Evolutionary conservation across 345 rosid genomes (phyloP).

Genomic region (Syzygium aqueum): DNA sequence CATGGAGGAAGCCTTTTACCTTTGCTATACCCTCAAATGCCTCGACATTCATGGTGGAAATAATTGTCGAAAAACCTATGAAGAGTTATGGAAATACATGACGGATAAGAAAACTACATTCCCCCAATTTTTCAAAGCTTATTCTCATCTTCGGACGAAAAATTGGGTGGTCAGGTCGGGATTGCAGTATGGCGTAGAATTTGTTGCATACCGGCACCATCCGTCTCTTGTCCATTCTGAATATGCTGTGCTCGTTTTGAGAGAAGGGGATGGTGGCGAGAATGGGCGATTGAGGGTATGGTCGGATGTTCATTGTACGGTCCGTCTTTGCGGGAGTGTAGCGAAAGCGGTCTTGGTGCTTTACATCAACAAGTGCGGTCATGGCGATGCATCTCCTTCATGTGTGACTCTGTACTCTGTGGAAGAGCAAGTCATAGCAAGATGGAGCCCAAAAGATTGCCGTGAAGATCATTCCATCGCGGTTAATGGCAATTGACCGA

Average conservation of each 20-base stretch:
- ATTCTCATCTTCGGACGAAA: constrained; percentile 56
- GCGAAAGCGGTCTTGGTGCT: constrained; percentile 63
- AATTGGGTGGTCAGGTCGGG: constrained; percentile 80
- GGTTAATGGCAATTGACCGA: background rate
- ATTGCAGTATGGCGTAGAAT: constrained; percentile 69
- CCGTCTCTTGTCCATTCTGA: constrained; percentile 86
- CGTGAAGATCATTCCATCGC: constrained; percentile 39
- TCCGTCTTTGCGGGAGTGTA: constrained; percentile 73
- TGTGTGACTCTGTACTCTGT: constrained; percentile 41
- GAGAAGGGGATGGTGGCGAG: constrained; percentile 22
- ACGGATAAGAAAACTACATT: constrained; percentile 34
- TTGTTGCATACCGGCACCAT: constrained; percentile 72
- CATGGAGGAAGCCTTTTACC: constrained; percentile 77
- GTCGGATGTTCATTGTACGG: constrained; percentile 58
- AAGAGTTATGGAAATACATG: constrained; percentile 46
- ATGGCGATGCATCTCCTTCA: constrained; percentile 15
- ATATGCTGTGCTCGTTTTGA: constrained; percentile 52
- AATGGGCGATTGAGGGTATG: constrained; percentile 47
- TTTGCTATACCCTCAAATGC: constrained; percentile 51
- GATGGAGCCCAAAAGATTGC: constrained; percentile 64
- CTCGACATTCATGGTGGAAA: constrained; percentile 32
- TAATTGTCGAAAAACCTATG: constrained; percentile 15
- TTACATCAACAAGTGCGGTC: constrained; percentile 23
- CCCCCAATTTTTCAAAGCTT: constrained; percentile 57
- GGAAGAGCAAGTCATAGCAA: constrained; percentile 41